phyloP scores from a whole-genome alignment of 495 filamentous ascomycete genomes.

The Lindgomyces ingoldianus region DNA sequence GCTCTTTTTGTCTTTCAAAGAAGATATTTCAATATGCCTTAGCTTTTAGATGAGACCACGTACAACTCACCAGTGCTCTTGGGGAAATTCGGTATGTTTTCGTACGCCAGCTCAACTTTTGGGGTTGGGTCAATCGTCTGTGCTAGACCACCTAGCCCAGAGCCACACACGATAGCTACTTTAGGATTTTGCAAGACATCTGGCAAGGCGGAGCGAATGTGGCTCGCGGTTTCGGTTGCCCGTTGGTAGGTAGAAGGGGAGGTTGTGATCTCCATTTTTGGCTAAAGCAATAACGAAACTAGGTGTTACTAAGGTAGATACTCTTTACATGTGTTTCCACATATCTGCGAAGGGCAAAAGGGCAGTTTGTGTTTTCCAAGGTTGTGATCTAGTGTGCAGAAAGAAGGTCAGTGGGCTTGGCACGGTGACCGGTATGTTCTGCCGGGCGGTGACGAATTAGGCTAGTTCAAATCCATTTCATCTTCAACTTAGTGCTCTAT shows the following conservation, averaged over 20 bases:
- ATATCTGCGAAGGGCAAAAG: no score
- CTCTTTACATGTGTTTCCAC: constrained; percentile 1
- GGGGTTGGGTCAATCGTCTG: constrained; percentile 57
- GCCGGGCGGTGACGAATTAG: constrained; percentile 25
- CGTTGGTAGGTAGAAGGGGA: constrained; percentile 33
- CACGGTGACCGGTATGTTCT: constrained; percentile 23
- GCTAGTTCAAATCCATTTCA: constrained; percentile 12
- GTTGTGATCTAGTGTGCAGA: constrained; percentile 5
- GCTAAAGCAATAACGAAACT: neutral
- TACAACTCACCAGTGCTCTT: constrained; percentile 58
- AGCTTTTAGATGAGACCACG: no score
- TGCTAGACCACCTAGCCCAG: constrained; percentile 68
- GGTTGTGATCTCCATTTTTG: constrained; percentile 25
- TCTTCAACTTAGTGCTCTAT: neutral
- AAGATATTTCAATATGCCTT: no score
- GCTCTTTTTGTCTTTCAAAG: no score
- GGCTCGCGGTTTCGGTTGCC: constrained; percentile 40
- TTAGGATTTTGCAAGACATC: constrained; percentile 53
- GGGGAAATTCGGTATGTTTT: constrained; percentile 67
- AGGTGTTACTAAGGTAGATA: neutral
- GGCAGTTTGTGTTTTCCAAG: neutral
- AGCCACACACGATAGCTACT: constrained; percentile 73
- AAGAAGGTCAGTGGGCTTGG: constrained; percentile 26
- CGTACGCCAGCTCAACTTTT: constrained; percentile 61
- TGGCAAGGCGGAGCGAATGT: constrained; percentile 46